Conservation (phyloP, 805 yeast species). For the Ogataea degrootiae region DNA sequence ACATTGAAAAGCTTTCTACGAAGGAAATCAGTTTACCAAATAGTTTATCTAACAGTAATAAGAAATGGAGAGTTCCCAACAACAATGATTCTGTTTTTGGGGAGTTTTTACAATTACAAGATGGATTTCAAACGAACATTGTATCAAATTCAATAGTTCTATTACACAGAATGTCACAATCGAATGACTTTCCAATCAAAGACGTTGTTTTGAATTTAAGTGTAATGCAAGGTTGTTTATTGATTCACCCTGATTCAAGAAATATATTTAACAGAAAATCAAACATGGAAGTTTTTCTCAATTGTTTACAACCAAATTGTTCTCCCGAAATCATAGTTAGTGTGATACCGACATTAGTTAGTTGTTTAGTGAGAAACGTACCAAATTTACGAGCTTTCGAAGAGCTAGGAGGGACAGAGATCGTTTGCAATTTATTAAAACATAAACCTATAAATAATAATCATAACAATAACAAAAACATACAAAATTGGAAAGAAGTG, state of each 20-base stretch:
- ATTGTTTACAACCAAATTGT: constrained; percentile 14
- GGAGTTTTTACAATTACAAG: constrained; percentile 44
- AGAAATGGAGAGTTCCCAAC: constrained; percentile 27
- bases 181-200: constrained; percentile 8
- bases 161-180: constrained; percentile 13
- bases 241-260: constrained; percentile 55
- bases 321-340: not conserved
- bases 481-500: constrained; percentile 39
- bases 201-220: constrained; percentile 24
- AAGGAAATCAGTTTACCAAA: no score
- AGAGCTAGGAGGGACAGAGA: constrained; percentile 47
- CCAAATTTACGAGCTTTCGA: constrained; percentile 59
- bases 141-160: constrained; percentile 32
- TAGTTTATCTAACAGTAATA: not conserved
- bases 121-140: constrained; percentile 48
- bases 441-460: constrained; percentile 3
- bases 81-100: constrained; percentile 27
- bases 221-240: constrained; percentile 53
- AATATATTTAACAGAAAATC: constrained; percentile 38
- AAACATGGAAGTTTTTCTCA: constrained; percentile 35
- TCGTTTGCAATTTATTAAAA: constrained; percentile 43
- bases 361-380: constrained; percentile 52
- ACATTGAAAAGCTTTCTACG: no score
- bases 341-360: constrained; percentile 50
- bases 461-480: constrained; percentile 1